Evolutionary conservation across 805 yeast species (phyloP).

Genomic region (Saccharomycopsis amapae): DNA sequence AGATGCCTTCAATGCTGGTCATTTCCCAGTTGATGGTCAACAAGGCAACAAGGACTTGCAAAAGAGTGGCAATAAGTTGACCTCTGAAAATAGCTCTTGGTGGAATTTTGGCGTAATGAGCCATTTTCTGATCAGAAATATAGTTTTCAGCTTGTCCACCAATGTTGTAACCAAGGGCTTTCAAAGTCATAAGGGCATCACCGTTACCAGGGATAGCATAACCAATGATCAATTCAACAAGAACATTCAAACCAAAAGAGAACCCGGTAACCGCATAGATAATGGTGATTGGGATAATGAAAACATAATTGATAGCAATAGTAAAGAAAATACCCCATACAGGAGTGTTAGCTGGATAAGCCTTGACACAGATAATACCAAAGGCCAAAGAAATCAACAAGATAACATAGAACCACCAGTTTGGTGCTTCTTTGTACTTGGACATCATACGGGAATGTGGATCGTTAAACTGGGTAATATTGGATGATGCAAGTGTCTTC

Average conservation of each 20-base stretch:
- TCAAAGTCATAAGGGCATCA: slow-evolving; percentile 42
- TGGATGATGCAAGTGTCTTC: too few species aligned
- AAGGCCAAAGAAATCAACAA: slow-evolving; percentile 37
- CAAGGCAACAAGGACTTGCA: slow-evolving; percentile 29
- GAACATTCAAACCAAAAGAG: slow-evolving; percentile 40
- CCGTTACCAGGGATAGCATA: slow-evolving; percentile 51
- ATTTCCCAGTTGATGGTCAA: slow-evolving; percentile 33
- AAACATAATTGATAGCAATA: slow-evolving; percentile 40
- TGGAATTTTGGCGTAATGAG: slow-evolving; percentile 52
- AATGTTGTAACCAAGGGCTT: slow-evolving; percentile 49
- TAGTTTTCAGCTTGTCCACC: slow-evolving; percentile 59
- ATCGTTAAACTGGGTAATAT: slow-evolving; percentile 33
- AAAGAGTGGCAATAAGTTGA: slow-evolving; percentile 31
- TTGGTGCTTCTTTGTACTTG: slow-evolving; percentile 51
- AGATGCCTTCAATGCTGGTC: slow-evolving; percentile 29
- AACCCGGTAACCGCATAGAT: slow-evolving; percentile 42
- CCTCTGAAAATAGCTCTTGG: slow-evolving; percentile 52
- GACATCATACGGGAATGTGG: slow-evolving; percentile 53
- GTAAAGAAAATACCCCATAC: slow-evolving; percentile 53
- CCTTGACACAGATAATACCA: slow-evolving; percentile 40
- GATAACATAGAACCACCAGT: slow-evolving; percentile 43
- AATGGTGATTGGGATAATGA: slow-evolving; percentile 44
- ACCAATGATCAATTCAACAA: slow-evolving; percentile 50
- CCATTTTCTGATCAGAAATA: slow-evolving; percentile 48
- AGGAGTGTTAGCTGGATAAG: slow-evolving; percentile 44